A percentile compares a stretch with the other conserved stretches of the same genome.
Evolutionary conservation across 164 flowering plant genomes (phyloP).

Genomic region (Stephania yunnanensis): DNA sequence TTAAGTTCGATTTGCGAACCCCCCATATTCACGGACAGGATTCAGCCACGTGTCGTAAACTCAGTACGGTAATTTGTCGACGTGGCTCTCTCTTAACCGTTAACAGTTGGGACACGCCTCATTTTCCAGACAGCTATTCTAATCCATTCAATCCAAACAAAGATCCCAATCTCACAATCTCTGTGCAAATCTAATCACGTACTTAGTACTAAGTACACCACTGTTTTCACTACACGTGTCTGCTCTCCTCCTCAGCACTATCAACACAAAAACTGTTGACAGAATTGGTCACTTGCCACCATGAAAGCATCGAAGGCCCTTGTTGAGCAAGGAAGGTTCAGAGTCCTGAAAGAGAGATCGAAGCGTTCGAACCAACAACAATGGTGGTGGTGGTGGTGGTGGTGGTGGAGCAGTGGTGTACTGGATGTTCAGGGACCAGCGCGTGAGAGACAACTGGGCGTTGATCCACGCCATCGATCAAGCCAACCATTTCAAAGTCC

Average conservation of each 20-base stretch:
- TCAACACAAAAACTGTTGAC: neutral
- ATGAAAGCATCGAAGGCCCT: neutral
- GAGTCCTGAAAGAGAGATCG: slow-evolving; percentile 53
- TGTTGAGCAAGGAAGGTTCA: slow-evolving; percentile 2
- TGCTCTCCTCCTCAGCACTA: neutral
- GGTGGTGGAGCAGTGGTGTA: slow-evolving; percentile 73
- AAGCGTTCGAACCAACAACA: slow-evolving; percentile 11
- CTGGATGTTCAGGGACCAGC: slow-evolving; percentile 99
- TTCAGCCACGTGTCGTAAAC: neutral
- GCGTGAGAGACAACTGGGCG: slow-evolving; percentile 90
- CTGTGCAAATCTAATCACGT: too few species aligned
- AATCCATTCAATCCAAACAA: too few species aligned
- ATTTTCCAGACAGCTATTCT: neutral
- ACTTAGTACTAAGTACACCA: too few species aligned
- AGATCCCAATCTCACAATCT: too few species aligned
- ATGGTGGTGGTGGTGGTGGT: too few species aligned
- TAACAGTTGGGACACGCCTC: neutral
- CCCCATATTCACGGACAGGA: neutral
- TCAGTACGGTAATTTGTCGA: neutral
- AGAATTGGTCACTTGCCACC: neutral
- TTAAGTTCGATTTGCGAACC: too few species aligned
- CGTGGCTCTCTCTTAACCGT: neutral
- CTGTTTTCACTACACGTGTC: neutral
- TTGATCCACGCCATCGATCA: slow-evolving; percentile 83
- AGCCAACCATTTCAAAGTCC: slow-evolving; percentile 60